A percentile compares a stretch with the other conserved stretches of the same genome.
Conservation (phyloP, 2,329 filamentous ascomycete genomes). For the Ploettnerulaceae sp. region DNA sequence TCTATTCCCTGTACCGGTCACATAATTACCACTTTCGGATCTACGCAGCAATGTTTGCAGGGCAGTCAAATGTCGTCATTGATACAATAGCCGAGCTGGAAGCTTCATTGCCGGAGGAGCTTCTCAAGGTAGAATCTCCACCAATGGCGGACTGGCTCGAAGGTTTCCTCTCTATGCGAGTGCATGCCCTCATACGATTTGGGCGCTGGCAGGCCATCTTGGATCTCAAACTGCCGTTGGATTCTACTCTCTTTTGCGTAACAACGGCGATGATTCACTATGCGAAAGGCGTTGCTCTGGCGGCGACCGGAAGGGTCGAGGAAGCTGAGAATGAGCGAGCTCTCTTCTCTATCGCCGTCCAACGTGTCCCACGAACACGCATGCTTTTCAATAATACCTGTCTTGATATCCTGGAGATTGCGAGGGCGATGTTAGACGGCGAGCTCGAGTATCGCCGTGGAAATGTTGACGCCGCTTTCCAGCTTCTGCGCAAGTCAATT, state of each 20-base stretch:
- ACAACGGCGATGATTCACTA: conserved; percentile 67
- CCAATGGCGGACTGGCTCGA: conserved; percentile 80
- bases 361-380: conserved; percentile 51
- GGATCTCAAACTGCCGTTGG: conserved; percentile 49
- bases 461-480: conserved; percentile 54
- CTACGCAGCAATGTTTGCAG: conserved; percentile 75
- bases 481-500: conserved; percentile 52
- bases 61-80: conserved; percentile 56
- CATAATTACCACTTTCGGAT: conserved; percentile 73
- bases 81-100: conserved; percentile 57
- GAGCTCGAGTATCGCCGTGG: conserved; percentile 66
- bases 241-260: conserved; percentile 59
- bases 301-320: conserved; percentile 50
- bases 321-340: conserved; percentile 49
- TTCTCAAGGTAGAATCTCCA: conserved; percentile 60
- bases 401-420: conserved; percentile 57
- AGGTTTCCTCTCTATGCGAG: conserved; percentile 60
- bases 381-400: conserved; percentile 67
- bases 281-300: conserved; percentile 61
- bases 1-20: conserved; percentile 71
- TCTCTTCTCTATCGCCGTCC: conserved; percentile 47
- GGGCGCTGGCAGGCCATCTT: conserved; percentile 66
- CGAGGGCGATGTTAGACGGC: conserved; percentile 62
- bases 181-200: conserved; percentile 52
- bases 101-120: conserved; percentile 53